Percentiles rank a stretch among this genome's conserved stretches.
Evolutionary conservation across 179 eudicot species (phyloP).

Genomic region (Spergularia azorica): DNA sequence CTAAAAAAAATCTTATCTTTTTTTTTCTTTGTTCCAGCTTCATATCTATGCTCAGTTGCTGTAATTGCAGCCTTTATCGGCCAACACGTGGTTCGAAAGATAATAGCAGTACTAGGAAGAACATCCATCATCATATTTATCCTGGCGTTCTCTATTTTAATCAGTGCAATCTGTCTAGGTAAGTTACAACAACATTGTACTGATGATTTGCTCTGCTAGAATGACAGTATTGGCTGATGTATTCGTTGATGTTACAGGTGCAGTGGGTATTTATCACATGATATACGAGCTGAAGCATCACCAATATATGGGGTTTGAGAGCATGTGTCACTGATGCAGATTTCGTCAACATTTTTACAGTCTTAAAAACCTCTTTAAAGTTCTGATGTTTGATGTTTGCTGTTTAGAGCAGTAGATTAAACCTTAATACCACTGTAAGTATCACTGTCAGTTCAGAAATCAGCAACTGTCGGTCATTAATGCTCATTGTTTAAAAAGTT

Average conservation of each 20-base stretch:
- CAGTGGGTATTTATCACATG: conserved; percentile 65
- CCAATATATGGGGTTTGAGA: conserved; percentile 75
- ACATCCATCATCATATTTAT: conserved; percentile 61
- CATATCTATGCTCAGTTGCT: conserved; percentile 48
- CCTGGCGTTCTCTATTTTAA: conserved; percentile 51
- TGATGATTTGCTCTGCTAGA: neutral
- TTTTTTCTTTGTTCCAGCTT: conserved; percentile 33
- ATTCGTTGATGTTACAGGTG: conserved; percentile 27
- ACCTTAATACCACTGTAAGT: too few relatives aligned
- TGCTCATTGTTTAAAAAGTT: too few relatives aligned
- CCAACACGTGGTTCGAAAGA: conserved; percentile 45
- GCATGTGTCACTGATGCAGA: conserved; percentile 38
- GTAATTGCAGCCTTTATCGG: conserved; percentile 52
- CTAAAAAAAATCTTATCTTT: too few relatives aligned
- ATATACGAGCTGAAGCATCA: conserved; percentile 48
- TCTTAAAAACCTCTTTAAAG: too few relatives aligned
- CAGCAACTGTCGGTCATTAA: too few relatives aligned
- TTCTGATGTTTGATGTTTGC: too few relatives aligned
- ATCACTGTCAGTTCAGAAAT: too few relatives aligned
- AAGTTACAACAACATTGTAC: conserved; percentile 13
- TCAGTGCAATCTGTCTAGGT: conserved; percentile 67
- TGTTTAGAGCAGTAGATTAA: too few relatives aligned
- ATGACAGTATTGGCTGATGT: too few relatives aligned
- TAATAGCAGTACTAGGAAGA: conserved; percentile 46
- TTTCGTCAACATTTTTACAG: too few relatives aligned